Evolutionary conservation across 2,329 filamentous ascomycete species (phyloP), one percentile per base, ranked within the genome.

Genomic region (Pseudophaeomoniella oleicola): DNA sequence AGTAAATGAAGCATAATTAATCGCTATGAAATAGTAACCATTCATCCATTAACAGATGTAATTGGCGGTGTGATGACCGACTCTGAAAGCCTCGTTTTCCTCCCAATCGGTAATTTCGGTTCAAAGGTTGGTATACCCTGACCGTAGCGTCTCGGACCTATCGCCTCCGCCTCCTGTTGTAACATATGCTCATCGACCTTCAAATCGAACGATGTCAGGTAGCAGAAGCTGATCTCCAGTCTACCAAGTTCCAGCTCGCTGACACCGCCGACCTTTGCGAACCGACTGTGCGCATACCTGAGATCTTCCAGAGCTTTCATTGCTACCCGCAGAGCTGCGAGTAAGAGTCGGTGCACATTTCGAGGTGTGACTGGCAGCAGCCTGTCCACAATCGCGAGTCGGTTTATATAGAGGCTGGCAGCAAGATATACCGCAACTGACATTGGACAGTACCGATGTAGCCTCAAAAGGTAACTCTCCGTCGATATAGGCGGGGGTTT

Each of bases 301-400:
- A 88, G 69, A 55, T 96, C 88, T 57, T 98, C 88, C n/a, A 94
- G 63, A 0, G 85, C 83, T 61, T 96, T 98, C 72, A 87, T 90
- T 11, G 88, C 86, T 3, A 94, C 82, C 22, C 87, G 68, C 37
- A 94, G 66, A 4, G 81, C 83, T 0, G 85, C 87, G 12, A 98
- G 70, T 19, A 93, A 68, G 5, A 96, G 64, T 2, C 90, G 76
- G 56, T 98, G 88, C 42, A 84, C 80, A 43, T 93, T 96, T 39
- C 84, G 73, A 39, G 72, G 70, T 2, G 86, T 93, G 5, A 94
- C 80, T 1, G 79, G 77, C 15, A 96, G 79, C 16, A 80, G 72
- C 45, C 74, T 74, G 52, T 92, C 83, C 32, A 79, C 69, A 10
- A 88, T 75, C 0, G 80, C 81, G 30, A 96, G 67, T 16, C 80